Conservation (phyloP, 108 stramenopile genomes). For the Poteriospumella lacustris region DNA sequence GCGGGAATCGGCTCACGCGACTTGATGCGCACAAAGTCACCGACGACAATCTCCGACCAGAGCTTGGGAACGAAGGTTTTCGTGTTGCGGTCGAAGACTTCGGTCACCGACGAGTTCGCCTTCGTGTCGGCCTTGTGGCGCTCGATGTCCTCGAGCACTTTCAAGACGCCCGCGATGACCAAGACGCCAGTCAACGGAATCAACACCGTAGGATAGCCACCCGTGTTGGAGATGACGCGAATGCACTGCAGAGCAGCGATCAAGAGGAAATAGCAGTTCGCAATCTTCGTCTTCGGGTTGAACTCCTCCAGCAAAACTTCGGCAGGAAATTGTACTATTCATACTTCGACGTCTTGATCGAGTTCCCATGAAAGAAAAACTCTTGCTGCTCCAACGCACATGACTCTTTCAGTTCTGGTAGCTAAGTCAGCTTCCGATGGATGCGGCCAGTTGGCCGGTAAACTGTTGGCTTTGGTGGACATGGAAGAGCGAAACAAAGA, state of each 20-base stretch:
- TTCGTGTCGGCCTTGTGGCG: conserved; percentile 24
- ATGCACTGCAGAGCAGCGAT: conserved; percentile 24
- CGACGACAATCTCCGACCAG: conserved; percentile 37
- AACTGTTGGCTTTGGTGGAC: neutral
- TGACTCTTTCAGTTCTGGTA: neutral
- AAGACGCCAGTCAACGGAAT: conserved; percentile 41
- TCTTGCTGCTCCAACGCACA: conserved; percentile 40
- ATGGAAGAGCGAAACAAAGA: too few relatives aligned
- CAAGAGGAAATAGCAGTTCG: conserved; percentile 25
- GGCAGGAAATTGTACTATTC: conserved; percentile 48
- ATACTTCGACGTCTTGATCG: conserved; percentile 50
- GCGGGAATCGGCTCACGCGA: conserved; percentile 43
- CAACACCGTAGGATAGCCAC: conserved; percentile 27
- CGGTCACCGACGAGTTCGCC: too few relatives aligned
- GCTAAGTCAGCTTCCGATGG: neutral
- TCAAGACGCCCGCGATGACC: conserved; percentile 39
- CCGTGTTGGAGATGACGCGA: conserved; percentile 46
- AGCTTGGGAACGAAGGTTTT: neutral
- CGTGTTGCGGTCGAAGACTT: too few relatives aligned
- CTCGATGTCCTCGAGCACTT: conserved; percentile 34
- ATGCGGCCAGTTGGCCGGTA: conserved; percentile 15
- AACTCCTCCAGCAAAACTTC: conserved; percentile 27
- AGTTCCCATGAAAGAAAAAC: conserved; percentile 43
- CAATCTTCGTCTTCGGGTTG: conserved; percentile 10
- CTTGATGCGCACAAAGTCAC: conserved; percentile 34